phyloP scores from a whole-genome alignment of 345 rosid species.

The Eucalyptus cladocalyx region DNA sequence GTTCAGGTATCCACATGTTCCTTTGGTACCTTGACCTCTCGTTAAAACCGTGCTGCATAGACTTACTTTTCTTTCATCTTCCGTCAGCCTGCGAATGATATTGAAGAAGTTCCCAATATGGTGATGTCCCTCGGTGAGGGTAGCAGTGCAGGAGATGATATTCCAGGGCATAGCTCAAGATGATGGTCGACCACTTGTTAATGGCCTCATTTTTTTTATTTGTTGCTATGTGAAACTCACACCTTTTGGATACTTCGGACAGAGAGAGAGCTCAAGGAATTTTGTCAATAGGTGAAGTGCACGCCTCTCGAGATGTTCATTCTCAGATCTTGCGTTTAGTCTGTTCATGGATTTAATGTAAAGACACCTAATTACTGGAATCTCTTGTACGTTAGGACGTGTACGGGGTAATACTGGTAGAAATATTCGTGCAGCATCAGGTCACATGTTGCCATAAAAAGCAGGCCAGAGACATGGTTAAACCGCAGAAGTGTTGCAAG shows the following conservation, averaged over 20 bases:
- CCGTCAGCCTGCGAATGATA: constrained; percentile 59
- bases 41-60: background rate
- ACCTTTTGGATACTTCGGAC: background rate
- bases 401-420: background rate
- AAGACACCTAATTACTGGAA: background rate
- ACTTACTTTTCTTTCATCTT: background rate
- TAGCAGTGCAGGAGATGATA: background rate
- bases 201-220: background rate
- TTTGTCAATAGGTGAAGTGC: background rate
- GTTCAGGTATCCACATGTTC: constrained; percentile 34
- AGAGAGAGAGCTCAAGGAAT: background rate
- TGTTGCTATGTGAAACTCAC: background rate
- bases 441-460: background rate
- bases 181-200: background rate
- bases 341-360: background rate
- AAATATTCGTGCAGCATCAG: background rate
- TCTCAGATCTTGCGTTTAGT: background rate
- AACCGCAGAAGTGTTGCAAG: background rate
- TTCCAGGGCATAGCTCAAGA: background rate
- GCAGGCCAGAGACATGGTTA: background rate
- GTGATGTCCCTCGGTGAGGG: background rate
- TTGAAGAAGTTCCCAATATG: constrained; percentile 65
- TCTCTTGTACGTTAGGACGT: background rate
- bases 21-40: background rate
- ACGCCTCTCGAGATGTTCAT: background rate